phyloP scores from a whole-genome alignment of 2,329 filamentous ascomycete genomes.

The Karstenula rhodostoma region DNA sequence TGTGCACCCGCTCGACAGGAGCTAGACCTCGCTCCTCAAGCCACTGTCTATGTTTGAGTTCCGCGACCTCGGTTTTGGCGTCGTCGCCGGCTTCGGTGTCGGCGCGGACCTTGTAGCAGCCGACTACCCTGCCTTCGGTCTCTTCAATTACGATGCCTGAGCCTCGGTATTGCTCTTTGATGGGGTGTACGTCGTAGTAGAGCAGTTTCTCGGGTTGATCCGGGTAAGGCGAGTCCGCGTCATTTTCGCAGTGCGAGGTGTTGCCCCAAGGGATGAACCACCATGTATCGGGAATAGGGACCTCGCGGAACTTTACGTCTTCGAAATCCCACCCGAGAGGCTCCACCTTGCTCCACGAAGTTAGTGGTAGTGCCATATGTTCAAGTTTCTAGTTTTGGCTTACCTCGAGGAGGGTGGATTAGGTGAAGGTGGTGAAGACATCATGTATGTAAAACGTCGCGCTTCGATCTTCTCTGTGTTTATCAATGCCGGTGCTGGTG shows the following conservation, averaged over 20 bases:
- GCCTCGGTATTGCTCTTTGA: neutral
- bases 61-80: neutral
- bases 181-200: neutral
- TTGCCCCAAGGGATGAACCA: conserved; percentile 13
- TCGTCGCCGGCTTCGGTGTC: conserved; percentile 4
- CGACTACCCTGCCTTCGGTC: neutral
- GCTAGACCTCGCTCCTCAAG: neutral
- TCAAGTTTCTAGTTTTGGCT: neutral
- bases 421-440: neutral
- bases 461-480: neutral
- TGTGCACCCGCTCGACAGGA: neutral
- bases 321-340: conserved; percentile 15
- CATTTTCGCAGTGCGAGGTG: neutral
- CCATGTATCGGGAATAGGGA: neutral
- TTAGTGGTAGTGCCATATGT: neutral
- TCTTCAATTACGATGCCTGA: conserved; percentile 9
- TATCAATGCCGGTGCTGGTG: neutral
- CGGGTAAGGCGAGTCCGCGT: neutral
- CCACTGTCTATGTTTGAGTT: neutral
- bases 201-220: neutral
- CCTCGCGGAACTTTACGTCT: neutral
- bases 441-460: neutral
- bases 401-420: neutral
- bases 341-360: neutral
- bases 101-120: conserved; percentile 12